Percentiles rank a stretch among this genome's conserved stretches.
phyloP scores from a whole-genome alignment of 75 land plant species.

The Azolla pinnata region DNA sequence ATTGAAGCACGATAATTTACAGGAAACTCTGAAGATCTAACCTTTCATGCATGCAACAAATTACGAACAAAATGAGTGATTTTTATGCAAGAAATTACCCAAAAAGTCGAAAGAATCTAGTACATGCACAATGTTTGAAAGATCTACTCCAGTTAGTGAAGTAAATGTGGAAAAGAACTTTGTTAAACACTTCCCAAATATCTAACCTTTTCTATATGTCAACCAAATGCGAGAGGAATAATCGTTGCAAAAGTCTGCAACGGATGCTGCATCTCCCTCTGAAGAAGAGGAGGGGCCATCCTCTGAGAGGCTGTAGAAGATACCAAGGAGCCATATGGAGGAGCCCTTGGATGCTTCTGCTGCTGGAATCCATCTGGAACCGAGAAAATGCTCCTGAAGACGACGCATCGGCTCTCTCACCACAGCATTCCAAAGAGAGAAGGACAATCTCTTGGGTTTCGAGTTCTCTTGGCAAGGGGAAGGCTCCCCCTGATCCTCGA shows the following conservation, averaged over 20 bases:
- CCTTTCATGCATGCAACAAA: not conserved
- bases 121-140: not conserved
- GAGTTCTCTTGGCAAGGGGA: not conserved
- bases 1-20: too few relatives aligned
- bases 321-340: slow-evolving; percentile 75
- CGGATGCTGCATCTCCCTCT: too few relatives aligned
- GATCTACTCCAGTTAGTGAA: not conserved
- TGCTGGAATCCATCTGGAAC: slow-evolving; percentile 28
- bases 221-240: slow-evolving; percentile 79
- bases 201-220: slow-evolving; percentile 86
- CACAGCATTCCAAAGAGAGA: slow-evolving; percentile 8
- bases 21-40: too few relatives aligned
- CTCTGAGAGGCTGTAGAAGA: slow-evolving; percentile 42
- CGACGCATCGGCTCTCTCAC: slow-evolving; percentile 65
- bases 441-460: not conserved
- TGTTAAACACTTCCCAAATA: not conserved
- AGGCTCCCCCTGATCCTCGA: not conserved
- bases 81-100: not conserved
- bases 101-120: not conserved
- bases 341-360: slow-evolving; percentile 30
- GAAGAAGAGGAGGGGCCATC: slow-evolving; percentile 26
- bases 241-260: slow-evolving; percentile 56
- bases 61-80: not conserved
- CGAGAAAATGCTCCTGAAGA: slow-evolving; percentile 65
- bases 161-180: not conserved